Evolutionary conservation across 2,329 filamentous ascomycete genomes (phyloP), one percentile per base, ranked within the genome.

Genomic region (Cladosporium sphaerospermum): DNA sequence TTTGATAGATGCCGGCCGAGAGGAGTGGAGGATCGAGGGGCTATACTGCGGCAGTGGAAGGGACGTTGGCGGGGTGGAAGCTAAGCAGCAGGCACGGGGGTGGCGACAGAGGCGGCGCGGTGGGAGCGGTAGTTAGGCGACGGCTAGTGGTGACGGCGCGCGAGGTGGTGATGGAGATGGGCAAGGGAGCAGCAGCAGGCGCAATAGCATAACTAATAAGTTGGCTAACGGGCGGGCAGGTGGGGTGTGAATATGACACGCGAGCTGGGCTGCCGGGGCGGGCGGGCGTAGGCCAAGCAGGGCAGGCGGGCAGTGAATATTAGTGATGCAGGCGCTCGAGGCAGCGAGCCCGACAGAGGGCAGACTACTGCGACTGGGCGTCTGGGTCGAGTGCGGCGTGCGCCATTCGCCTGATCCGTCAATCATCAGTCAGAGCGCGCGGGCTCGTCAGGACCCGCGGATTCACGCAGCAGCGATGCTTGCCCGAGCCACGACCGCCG

Each of bases 41-140:
- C 34, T 9, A 19, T 36, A 51, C 48, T 51, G n/a, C 48, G 48
- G 48, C 48, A 51, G 36, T n/a, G 13, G 36, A 16, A 39, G 10
- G 10, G 36, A 14, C 36, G 36, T 39, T 39, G 36, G 36, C 36
- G 36, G 16, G 16, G 16, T 39, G 36, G 23, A 16, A 13, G 36
- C 36, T 39, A 39, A 14, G 23, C 23, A 28, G 23, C 16, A 14
- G 36, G n/a, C 36, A 14, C 36, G 36, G 36, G 23, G 23, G 23
- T 28, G 23, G n/a, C 36, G 36, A 39, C 34, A 39, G 36, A 16
- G 8, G n/a, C 36, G 36, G 36, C 36, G 36, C 36, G 36, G 36
- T n/a, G 36, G 16, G 36, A n/a, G n/a, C 36, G 36, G 16, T 39
- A 16, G 36, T 39, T 9, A 39, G 16, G 36, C n/a, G 36, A 14